Percentiles rank a stretch among this genome's conserved stretches.
Conservation (phyloP, 805 yeast genomes). For the Wickerhamomyces pijperi region DNA sequence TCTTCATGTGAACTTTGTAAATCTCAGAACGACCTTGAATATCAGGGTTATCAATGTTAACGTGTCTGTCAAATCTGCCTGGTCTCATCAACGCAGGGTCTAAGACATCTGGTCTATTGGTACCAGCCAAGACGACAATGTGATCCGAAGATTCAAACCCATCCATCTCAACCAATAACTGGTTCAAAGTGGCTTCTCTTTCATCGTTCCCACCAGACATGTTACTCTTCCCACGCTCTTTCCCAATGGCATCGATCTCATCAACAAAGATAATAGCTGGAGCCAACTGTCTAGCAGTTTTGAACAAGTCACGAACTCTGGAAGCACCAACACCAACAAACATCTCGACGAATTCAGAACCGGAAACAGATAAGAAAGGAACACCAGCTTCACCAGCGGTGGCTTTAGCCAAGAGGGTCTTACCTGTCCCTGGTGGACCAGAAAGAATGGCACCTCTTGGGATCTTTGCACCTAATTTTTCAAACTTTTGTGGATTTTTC, state of each 20-base stretch:
- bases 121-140: slow-evolving; percentile 90
- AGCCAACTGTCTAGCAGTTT: slow-evolving; percentile 80
- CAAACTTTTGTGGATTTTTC: slow-evolving; percentile 77
- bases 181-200: slow-evolving; percentile 87
- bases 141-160: slow-evolving; percentile 85
- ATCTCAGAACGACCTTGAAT: slow-evolving; percentile 83
- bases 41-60: slow-evolving; percentile 78
- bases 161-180: slow-evolving; percentile 90
- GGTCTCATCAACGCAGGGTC: slow-evolving; percentile 89
- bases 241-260: slow-evolving; percentile 95
- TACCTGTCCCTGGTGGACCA: slow-evolving; percentile 98
- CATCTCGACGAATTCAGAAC: slow-evolving; percentile 95
- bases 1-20: slow-evolving; percentile 66
- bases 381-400: slow-evolving; percentile 97
- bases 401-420: slow-evolving; percentile 83
- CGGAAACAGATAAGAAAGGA: slow-evolving; percentile 83
- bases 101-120: slow-evolving; percentile 84
- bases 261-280: slow-evolving; percentile 88
- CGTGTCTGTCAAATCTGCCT: slow-evolving; percentile 88
- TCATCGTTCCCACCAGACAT: slow-evolving; percentile 83
- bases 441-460: slow-evolving; percentile 92
- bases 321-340: slow-evolving; percentile 95
- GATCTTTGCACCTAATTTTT: slow-evolving; percentile 82
- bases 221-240: slow-evolving; percentile 62
- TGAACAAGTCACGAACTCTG: slow-evolving; percentile 85